Evolutionary conservation across 176 grass and related monocot species (phyloP).

Genomic region (Oryza nivara): DNA sequence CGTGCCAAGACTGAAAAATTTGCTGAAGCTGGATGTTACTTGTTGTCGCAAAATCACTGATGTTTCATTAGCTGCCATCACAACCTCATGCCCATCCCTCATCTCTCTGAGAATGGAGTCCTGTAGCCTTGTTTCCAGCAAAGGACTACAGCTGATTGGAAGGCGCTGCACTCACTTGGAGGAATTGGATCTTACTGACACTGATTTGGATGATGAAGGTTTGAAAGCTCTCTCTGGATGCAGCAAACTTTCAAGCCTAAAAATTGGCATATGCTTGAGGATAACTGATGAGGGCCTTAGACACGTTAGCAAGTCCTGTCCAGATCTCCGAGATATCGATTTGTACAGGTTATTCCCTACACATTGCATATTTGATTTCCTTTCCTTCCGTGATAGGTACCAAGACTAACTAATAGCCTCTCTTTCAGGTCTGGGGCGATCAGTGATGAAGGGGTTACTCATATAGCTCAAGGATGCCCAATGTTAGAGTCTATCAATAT

Average conservation of each 20-base stretch:
- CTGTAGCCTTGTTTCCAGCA: constrained; percentile 59
- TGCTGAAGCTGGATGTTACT: constrained; percentile 82
- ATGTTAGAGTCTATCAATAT: constrained; percentile 70
- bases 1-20: constrained; percentile 58
- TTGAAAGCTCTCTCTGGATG: constrained; percentile 67
- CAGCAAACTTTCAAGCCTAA: constrained; percentile 67
- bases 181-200: constrained; percentile 84
- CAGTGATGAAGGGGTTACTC: constrained; percentile 64
- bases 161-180: constrained; percentile 57
- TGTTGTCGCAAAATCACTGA: constrained; percentile 80
- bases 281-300: constrained; percentile 76
- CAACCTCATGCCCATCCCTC: constrained; percentile 74
- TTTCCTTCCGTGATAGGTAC: not conserved
- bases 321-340: constrained; percentile 76
- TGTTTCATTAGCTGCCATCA: constrained; percentile 64
- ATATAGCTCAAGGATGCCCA: constrained; percentile 64
- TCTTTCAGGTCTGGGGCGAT: constrained; percentile 66
- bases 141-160: constrained; percentile 71
- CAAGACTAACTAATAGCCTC: constrained; percentile 25
- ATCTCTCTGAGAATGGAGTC: constrained; percentile 89
- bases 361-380: not conserved
- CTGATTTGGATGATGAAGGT: constrained; percentile 86
- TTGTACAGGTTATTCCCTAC: constrained; percentile 58
- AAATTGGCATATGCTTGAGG: constrained; percentile 82
- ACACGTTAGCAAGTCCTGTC: constrained; percentile 59